A percentile compares a stretch with the other conserved stretches of the same genome.
These are phyloP conservation scores for Pisolithus albus DNA, from an alignment of 768 basidiomycete species.

Conservation along the genomic window DNA sequence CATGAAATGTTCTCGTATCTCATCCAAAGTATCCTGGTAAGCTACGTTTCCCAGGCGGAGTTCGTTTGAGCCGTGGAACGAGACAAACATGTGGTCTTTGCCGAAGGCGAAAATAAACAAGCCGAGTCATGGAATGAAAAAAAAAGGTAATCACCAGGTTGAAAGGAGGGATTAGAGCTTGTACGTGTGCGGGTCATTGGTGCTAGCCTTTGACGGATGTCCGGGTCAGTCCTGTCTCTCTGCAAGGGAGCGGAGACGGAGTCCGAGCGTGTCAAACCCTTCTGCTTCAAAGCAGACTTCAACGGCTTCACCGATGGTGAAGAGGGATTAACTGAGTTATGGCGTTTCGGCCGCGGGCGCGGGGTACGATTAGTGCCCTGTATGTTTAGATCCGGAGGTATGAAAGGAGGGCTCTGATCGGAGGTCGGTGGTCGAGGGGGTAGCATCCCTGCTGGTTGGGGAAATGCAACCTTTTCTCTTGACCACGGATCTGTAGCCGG, in stretches of 20 bases:
- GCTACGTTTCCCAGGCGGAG: constrained; percentile 40
- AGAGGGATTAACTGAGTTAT: constrained; percentile 22
- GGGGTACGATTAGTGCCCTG: constrained; percentile 15
- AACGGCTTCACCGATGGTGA: constrained; percentile 29
- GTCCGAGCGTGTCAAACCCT: constrained; percentile 21
- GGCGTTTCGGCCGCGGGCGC: constrained; percentile 32
- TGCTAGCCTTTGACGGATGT: constrained; percentile 24
- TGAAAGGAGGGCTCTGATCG: constrained; percentile 13
- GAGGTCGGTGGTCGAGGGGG: constrained; percentile 10
- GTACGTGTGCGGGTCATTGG: constrained; percentile 30
- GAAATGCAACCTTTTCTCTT: constrained; percentile 29
- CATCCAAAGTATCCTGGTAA: constrained; percentile 51
- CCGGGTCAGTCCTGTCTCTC: constrained; percentile 40
- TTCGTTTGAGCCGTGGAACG: constrained; percentile 60
- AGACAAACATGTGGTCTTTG: constrained; percentile 67
- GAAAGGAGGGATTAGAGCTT: constrained; percentile 30
- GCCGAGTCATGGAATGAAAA: constrained; percentile 10
- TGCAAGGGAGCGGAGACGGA: constrained; percentile 24
- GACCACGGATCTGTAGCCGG: constrained; percentile 30
- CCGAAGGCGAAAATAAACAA: constrained; percentile 21
- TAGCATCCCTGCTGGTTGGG: constrained; percentile 19
- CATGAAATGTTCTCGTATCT: constrained; percentile 50
- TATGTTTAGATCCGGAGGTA: constrained; percentile 20
- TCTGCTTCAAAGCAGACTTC: constrained; percentile 56
- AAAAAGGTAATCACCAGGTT: constrained; percentile 19